phyloP scores from a whole-genome alignment of 2,329 filamentous ascomycete species.

The Epichloe sp. region DNA sequence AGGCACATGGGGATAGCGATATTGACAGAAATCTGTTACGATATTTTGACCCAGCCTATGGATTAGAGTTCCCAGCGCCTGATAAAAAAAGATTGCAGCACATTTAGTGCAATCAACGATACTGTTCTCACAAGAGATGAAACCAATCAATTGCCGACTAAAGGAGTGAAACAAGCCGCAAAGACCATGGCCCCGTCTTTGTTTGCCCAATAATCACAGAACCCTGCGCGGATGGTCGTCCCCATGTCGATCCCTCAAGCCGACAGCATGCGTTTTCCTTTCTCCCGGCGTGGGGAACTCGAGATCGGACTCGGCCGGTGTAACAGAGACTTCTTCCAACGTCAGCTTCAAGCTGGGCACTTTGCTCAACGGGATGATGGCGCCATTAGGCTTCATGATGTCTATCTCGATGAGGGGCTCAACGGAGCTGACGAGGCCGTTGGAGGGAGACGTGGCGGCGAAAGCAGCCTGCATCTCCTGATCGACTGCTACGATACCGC shows the following conservation, averaged over 20 bases:
- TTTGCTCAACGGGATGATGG: conserved; percentile 12
- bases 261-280: background rate
- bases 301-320: conserved; percentile 11
- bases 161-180: too few relatives aligned
- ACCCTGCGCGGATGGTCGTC: background rate
- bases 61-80: too few relatives aligned
- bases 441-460: background rate
- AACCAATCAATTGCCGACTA: too few relatives aligned
- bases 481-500: conserved; percentile 26
- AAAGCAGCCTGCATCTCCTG: conserved; percentile 21
- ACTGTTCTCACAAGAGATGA: too few relatives aligned
- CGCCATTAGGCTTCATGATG: conserved; percentile 19
- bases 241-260: background rate
- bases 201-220: background rate
- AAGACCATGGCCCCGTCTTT: background rate
- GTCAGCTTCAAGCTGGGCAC: conserved; percentile 24
- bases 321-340: conserved; percentile 21
- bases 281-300: conserved; percentile 17
- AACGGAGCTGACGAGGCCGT: background rate
- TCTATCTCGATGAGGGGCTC: conserved; percentile 2
- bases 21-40: too few relatives aligned
- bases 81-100: too few relatives aligned
- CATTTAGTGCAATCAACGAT: too few relatives aligned
- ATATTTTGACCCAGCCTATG: too few relatives aligned
- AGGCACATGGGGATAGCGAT: too few relatives aligned